Conservation (phyloP, 306 rosid genomes). For the Pterocarpus santalinus region DNA sequence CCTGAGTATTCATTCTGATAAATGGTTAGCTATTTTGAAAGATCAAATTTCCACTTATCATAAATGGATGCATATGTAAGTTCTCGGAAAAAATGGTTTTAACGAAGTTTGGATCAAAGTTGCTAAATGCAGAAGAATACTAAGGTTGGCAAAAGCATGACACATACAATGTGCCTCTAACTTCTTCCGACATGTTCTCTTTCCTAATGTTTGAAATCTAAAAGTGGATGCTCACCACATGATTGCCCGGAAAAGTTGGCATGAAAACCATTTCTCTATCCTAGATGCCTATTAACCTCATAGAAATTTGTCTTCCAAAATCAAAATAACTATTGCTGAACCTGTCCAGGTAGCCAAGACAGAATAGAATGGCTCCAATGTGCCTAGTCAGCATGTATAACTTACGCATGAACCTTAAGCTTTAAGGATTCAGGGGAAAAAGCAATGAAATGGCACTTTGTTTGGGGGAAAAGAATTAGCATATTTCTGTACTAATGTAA, state of each 20-base stretch:
- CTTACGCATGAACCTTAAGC: too few species aligned
- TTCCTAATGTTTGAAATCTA: not conserved
- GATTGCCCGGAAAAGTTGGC: slow-evolving; percentile 12
- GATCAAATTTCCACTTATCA: slow-evolving; percentile 31
- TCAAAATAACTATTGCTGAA: too few species aligned
- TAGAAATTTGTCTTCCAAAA: too few species aligned
- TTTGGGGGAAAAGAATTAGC: too few species aligned
- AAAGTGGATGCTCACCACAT: slow-evolving; percentile 2
- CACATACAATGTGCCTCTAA: not conserved
- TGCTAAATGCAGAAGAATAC: not conserved
- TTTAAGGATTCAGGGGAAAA: too few species aligned
- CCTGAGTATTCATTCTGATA: slow-evolving; percentile 58
- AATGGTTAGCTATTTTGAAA: slow-evolving; percentile 34
- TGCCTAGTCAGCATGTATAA: too few species aligned
- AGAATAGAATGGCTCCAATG: too few species aligned
- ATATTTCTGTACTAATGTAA: too few species aligned
- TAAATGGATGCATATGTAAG: slow-evolving; percentile 2
- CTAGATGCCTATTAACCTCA: too few species aligned
- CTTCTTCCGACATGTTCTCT: not conserved
- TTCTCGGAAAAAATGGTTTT: not conserved
- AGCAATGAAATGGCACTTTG: too few species aligned
- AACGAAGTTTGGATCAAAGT: slow-evolving; percentile 10
- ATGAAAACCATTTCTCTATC: not conserved
- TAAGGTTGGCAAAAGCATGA: not conserved
- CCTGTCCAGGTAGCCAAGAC: too few species aligned